Base-by-base conservation (phyloP, 495 filamentous ascomycete genomes). In the Aspergillus conjunctus region DNA sequence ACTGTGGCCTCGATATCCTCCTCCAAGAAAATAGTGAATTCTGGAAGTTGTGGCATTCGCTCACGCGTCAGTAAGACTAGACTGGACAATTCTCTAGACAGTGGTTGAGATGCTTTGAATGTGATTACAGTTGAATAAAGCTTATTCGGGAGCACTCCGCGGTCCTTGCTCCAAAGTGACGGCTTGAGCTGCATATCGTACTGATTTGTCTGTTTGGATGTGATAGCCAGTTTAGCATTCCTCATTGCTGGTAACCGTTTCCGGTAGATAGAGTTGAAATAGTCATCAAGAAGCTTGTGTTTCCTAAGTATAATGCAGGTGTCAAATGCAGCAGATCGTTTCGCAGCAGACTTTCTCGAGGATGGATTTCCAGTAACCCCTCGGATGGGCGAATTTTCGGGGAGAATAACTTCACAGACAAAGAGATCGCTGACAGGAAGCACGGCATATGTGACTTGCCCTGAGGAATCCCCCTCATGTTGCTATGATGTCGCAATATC, bases 321-420 rank as follows among this genome's bases (percentile, higher is more conserved):
- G 67, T 94, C 88, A 68, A 94, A 98, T 3, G 94, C 94, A 14
- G 91, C 94, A 8, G 92, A 88, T 63, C 90, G 87, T 71, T 96
- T 97, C n/a, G 94, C 94, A 14, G 84, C 75, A 21, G 85, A 76
- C 68, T 95, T 98, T 53, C 80, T 88, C 3, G 74, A 56, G 53
- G 82, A 83, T 1, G 83, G 72, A 11, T 65, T 67, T 34, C 94
- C 93, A 41, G 84, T 80, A 10, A 86, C 78, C 45, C 81, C 84
- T 59, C 77, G 76, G 49, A 97, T 78, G 0, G 92, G 92, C 0
- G 92, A 92, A 22, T 73, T 82, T 43, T 88, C 84, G 1, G 94
- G 94, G 43, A 98, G 77, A 33, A 92, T 81, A 4, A 96, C 86
- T 67, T 98, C 92, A 69, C 90, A 93, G 50, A 87, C 65, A 68